A percentile compares a stretch with the other conserved stretches of the same genome.
Conservation (phyloP, 805 yeast species). For the Clavispora vitiphila region DNA sequence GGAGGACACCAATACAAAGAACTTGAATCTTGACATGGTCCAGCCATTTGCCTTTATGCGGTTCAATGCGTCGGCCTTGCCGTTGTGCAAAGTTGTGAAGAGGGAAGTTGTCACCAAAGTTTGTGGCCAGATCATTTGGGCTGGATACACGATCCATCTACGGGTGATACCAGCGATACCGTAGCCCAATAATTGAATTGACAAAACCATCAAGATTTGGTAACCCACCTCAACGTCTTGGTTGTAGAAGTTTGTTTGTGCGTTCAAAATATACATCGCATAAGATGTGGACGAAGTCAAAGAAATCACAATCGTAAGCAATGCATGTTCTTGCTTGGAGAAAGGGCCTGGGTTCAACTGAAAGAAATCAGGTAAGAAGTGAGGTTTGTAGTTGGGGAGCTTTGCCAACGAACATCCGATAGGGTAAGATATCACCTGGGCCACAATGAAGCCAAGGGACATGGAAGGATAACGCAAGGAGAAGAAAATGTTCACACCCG, state of each 20-base stretch:
- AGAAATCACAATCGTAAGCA: constrained; percentile 14
- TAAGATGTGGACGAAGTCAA: constrained; percentile 15
- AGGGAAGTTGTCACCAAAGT: constrained; percentile 18
- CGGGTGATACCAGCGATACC: constrained; percentile 24
- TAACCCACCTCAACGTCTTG: constrained; percentile 17
- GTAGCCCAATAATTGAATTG: constrained; percentile 25
- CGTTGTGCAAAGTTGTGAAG: constrained; percentile 14
- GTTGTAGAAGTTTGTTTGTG: constrained; percentile 12
- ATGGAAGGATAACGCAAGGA: constrained; percentile 22
- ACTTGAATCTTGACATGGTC: constrained; percentile 14
- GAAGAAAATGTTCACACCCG: constrained; percentile 24
- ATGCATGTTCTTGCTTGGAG: constrained; percentile 10
- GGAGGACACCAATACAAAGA: constrained; percentile 11
- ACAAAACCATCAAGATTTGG: constrained; percentile 25
- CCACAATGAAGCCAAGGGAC: constrained; percentile 21
- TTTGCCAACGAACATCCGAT: constrained; percentile 17
- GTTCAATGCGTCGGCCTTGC: constrained; percentile 7
- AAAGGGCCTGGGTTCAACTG: constrained; percentile 20
- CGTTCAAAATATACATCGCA: constrained; percentile 18
- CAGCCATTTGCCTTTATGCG: constrained; percentile 12
- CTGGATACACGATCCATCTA: constrained; percentile 14
- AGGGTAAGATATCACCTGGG: constrained; percentile 21
- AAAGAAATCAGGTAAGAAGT: constrained; percentile 12
- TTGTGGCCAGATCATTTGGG: constrained; percentile 14
- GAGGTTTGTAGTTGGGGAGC: constrained; percentile 9